Base-by-base conservation (phyloP, 768 basidiomycete species). In the Suillus discolor region DNA sequence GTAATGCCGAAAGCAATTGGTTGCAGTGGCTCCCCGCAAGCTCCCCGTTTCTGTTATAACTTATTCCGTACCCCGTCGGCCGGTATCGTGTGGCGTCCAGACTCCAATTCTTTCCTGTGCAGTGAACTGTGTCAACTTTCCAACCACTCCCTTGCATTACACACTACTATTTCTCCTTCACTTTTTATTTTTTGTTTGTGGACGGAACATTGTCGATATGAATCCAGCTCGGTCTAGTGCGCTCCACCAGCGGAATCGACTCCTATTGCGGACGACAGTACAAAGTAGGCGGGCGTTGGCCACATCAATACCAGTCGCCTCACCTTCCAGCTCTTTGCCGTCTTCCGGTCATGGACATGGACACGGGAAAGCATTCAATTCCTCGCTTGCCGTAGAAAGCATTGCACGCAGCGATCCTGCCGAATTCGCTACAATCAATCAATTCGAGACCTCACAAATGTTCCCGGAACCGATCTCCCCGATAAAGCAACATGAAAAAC, bases 401-500 rank as follows among this genome's bases (percentile, higher is more conserved):
- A 60, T 44, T 39, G 39, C 59, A 31, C 16, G 18, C 9, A 31
- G 6, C 11, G 25, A 42, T 13, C 59, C 41, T 60, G 39, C 59
- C 41, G 59, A 60, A 42, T 60, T 60, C 41, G 59, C 25, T 42
- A 18, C 41, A 9, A 28, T 38, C 11, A 28, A 60, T 12, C 59
- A 60, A 18, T 20, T 28, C 6, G 59, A 42, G 41, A 42, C 18
- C 6, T 28, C 59, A 20, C 59, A 44, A 20, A 60, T 41, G 18
- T 28, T 42, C 55, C 57, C 9, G 36, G n/a, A 18, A 18, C 16
- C 53, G 28, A 36, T 36, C 12, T 66, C 66, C 42, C 80, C 77
- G 23, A 72, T 82, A 34, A 71, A 77, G 57, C 79, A 77, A 28
- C 85, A 86, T 67, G 79, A 85, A 63, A 74, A 78, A 44, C 79